Evolutionary conservation across 192 early-diverging fungal species (phyloP), one percentile per base, ranked within the genome.

Genomic region (Gonapodya prolifera): DNA sequence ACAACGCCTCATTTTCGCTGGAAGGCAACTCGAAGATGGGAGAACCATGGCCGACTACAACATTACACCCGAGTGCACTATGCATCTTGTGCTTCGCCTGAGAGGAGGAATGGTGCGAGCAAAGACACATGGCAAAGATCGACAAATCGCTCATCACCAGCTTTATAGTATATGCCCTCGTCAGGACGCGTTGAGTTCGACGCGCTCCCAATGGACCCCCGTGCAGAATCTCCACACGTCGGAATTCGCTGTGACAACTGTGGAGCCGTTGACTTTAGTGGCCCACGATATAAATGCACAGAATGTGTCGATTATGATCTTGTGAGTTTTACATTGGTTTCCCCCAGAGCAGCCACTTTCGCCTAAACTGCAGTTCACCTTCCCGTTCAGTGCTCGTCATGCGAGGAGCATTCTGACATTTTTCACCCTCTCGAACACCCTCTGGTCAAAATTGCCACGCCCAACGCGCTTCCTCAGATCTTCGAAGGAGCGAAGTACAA

Each of bases 1-100:
- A 82, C 92, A 93, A 81, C 90, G 91, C 76, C 82, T 92, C 34
- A 92, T 92, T 80, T 92, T 92, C 78, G 91, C 91, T 69, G 92
- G 92, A 34, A 92, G 92, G 82, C 88, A 91, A 84, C 87, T 93
- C 45, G 92, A 93, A 74, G 88, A 91, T 80, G 91, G 89, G 76
- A 87, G 88, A 70, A 92, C 88, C 35, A 80, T 93, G 0, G 85
- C 86, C n/a, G 88, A 90, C 81, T 91, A 91, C 82, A 91, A 92
- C 82, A 91, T 92, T 77, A 89, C 88, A 79, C 89, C 88, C 82
- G 89, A 91, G 78, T 88, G 87, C 34, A 91, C 90, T 35, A 84
- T 92, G 69, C 87, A 91, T 83, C 78, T 91, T 28, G 89, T 92
- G n/a, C 83, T 92, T 8, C 88, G 89, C 80, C 87, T 91, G 69